A percentile compares a stretch with the other conserved stretches of the same genome.
Conservation (phyloP, 176 grass and related monocot species). For the Saccharum spontaneum region DNA sequence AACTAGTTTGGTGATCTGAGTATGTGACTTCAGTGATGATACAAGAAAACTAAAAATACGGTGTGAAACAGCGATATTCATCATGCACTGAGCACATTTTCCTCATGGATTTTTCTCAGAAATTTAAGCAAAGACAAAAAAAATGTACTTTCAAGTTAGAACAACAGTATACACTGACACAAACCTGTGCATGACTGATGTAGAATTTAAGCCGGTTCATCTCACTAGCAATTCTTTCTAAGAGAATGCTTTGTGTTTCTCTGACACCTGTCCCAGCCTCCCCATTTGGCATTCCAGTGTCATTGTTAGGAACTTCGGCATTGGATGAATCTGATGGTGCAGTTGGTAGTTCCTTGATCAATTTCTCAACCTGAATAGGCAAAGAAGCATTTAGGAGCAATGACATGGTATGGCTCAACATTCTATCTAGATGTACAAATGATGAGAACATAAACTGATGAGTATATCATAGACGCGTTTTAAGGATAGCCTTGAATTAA, state of each 20-base stretch:
- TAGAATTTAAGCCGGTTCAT: slow-evolving; percentile 99
- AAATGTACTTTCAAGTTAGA: not conserved
- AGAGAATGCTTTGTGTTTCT: slow-evolving; percentile 90
- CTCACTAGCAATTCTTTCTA: slow-evolving; percentile 97
- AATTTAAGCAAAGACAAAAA: not conserved
- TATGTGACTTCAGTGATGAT: not conserved
- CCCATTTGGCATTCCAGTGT: slow-evolving; percentile 23
- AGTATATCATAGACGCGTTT: no score
- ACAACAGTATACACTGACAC: slow-evolving; percentile 1
- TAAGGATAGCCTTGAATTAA: not conserved
- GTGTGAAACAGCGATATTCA: not conserved
- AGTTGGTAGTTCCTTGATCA: slow-evolving; percentile 88
- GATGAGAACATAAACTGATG: not conserved
- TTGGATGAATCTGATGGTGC: slow-evolving; percentile 57
- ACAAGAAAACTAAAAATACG: not conserved
- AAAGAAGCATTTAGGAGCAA: not conserved
- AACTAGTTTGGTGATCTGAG: not conserved
- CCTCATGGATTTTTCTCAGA: not conserved
- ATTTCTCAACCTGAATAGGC: slow-evolving; percentile 77
- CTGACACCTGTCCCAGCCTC: slow-evolving; percentile 59
- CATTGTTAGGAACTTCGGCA: slow-evolving; percentile 14
- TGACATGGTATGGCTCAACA: not conserved
- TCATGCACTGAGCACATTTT: not conserved
- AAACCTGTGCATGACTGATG: slow-evolving; percentile 82
- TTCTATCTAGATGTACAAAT: not conserved